These are phyloP conservation scores for Rhizoclosmatium sp. DNA, from an alignment of 192 early-diverging fungal genomes.

Conservation along the genomic window DNA sequence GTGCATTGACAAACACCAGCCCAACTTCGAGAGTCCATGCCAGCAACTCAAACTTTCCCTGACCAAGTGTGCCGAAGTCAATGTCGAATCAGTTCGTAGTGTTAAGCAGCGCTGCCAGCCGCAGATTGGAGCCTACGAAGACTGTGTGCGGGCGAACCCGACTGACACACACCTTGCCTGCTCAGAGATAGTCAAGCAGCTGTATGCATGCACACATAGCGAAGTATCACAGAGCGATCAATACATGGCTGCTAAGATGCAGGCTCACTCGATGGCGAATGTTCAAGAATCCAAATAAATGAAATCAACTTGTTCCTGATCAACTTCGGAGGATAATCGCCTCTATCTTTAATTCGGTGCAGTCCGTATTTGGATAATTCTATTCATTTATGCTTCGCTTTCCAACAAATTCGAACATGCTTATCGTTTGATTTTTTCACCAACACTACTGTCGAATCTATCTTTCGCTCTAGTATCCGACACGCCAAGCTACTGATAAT, in stretches of 20 bases:
- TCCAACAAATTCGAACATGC: too few species aligned
- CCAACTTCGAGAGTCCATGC: conserved; percentile 24
- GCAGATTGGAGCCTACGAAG: conserved; percentile 17
- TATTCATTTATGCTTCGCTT: too few species aligned
- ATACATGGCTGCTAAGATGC: background rate
- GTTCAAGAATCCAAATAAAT: background rate
- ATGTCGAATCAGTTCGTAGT: conserved; percentile 7
- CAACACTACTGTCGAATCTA: too few species aligned
- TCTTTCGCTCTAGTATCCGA: too few species aligned
- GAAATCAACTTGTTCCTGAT: background rate
- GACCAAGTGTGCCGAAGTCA: conserved; percentile 13
- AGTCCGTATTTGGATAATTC: too few species aligned
- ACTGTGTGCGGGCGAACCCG: conserved; percentile 15
- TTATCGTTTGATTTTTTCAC: too few species aligned
- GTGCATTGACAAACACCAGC: conserved; percentile 26
- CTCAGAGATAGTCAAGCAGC: conserved; percentile 43
- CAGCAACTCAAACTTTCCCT: background rate
- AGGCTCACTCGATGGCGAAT: background rate
- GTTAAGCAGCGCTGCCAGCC: conserved; percentile 2
- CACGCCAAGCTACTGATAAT: too few species aligned
- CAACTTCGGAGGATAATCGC: too few species aligned
- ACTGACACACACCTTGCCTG: conserved; percentile 5
- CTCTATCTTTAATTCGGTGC: too few species aligned
- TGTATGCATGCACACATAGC: conserved; percentile 24
- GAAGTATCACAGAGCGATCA: background rate